Evolutionary conservation across 2,329 filamentous ascomycete species (phyloP).

Genomic region (Penicillium sp.): DNA sequence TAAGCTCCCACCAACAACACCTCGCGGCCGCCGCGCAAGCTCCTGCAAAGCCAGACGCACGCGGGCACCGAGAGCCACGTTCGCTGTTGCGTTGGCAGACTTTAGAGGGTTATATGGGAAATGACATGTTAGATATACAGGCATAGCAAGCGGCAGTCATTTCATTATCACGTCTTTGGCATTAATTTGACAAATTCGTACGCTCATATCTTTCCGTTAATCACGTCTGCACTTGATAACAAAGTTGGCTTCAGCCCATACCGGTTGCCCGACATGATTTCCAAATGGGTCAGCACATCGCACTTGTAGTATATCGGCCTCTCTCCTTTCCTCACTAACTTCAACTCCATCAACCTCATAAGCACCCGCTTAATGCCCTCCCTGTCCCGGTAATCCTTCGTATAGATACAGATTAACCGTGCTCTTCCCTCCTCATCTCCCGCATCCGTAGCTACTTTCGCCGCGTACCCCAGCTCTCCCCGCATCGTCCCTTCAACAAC

Average conservation of each 20-base stretch:
- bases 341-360: slow-evolving; percentile 64
- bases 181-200: slow-evolving; percentile 14
- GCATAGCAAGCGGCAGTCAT: neutral
- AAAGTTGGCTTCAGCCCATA: slow-evolving; percentile 64
- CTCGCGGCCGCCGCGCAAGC: neutral
- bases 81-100: neutral
- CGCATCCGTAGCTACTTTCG: slow-evolving; percentile 69
- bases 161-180: slow-evolving; percentile 6
- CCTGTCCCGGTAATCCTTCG: slow-evolving; percentile 71
- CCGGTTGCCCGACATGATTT: slow-evolving; percentile 63
- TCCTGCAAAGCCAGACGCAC: neutral
- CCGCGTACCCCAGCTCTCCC: slow-evolving; percentile 71
- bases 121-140: neutral
- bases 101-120: neutral
- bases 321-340: slow-evolving; percentile 54
- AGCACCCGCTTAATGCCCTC: slow-evolving; percentile 73
- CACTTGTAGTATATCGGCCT: slow-evolving; percentile 77
- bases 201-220: slow-evolving; percentile 33
- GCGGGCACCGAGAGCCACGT: neutral
- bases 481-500: slow-evolving; percentile 70
- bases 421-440: slow-evolving; percentile 45
- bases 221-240: slow-evolving; percentile 47
- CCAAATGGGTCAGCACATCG: slow-evolving; percentile 72
- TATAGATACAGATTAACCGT: slow-evolving; percentile 78
- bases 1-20: neutral